phyloP scores from a whole-genome alignment of 768 basidiomycete genomes.

The Termitomyces heimii region DNA sequence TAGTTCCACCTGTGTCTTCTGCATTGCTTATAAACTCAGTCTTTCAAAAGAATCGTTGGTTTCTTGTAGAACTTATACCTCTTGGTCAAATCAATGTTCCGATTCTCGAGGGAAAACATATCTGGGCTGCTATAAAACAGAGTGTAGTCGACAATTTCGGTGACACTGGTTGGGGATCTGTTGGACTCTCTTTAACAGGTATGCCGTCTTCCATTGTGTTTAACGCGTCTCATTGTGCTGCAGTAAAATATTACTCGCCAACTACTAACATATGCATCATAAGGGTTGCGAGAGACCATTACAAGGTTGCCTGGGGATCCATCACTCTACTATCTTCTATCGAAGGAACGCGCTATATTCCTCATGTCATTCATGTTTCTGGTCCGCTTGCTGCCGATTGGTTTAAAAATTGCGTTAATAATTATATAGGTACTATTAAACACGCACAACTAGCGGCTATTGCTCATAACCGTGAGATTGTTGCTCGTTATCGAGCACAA shows the following conservation, averaged over 20 bases:
- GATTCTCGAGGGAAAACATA: slow-evolving; percentile 50
- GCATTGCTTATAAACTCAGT: background rate
- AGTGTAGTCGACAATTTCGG: slow-evolving; percentile 73
- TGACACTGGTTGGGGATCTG: slow-evolving; percentile 81
- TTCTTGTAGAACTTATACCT: slow-evolving; percentile 78
- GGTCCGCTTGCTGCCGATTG: slow-evolving; percentile 39
- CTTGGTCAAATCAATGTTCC: slow-evolving; percentile 24
- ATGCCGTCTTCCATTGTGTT: background rate
- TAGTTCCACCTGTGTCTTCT: background rate
- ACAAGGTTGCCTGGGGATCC: slow-evolving; percentile 75
- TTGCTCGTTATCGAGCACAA: slow-evolving; percentile 58
- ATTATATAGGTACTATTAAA: slow-evolving; percentile 70
- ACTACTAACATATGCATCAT: slow-evolving; percentile 81
- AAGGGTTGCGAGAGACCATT: slow-evolving; percentile 78
- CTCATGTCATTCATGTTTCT: slow-evolving; percentile 75
- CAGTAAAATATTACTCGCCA: slow-evolving; percentile 89
- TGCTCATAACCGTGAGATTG: slow-evolving; percentile 61
- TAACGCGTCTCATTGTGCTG: background rate
- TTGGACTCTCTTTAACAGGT: slow-evolving; percentile 70
- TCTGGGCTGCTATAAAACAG: slow-evolving; percentile 66
- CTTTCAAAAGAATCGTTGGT: slow-evolving; percentile 68
- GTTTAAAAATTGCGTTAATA: background rate
- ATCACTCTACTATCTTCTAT: slow-evolving; percentile 64
- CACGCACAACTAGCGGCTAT: slow-evolving; percentile 78
- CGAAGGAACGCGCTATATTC: slow-evolving; percentile 54